phyloP scores from a whole-genome alignment of 129 eudicot genomes.

The Heracleum sosnowskyi region DNA sequence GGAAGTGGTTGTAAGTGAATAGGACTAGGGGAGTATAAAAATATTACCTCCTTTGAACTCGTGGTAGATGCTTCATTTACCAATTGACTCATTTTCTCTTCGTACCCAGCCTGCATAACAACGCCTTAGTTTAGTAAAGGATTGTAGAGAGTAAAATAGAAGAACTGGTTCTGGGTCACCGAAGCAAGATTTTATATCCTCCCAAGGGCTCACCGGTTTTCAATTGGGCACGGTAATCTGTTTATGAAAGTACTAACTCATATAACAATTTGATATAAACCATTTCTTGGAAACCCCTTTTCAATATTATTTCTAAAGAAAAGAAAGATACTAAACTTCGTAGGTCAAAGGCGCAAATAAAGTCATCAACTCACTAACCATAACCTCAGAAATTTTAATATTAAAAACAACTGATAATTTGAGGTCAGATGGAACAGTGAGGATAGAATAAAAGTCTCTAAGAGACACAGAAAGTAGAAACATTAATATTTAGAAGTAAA shows the following conservation, averaged over 20 bases:
- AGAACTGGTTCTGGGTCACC: not conserved
- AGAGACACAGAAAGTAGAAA: not conserved
- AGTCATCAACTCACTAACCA: not conserved
- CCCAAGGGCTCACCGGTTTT: not conserved
- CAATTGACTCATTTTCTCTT: conserved; percentile 38
- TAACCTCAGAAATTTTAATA: not conserved
- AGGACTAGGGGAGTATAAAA: not conserved
- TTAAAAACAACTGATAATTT: not conserved
- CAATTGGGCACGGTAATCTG: not conserved
- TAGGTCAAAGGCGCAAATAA: not conserved
- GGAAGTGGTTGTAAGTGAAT: not conserved
- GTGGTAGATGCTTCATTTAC: conserved; percentile 32
- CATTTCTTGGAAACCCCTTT: not conserved
- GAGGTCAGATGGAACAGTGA: not conserved
- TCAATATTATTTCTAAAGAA: not conserved
- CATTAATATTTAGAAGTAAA: not conserved
- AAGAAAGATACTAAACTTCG: not conserved
- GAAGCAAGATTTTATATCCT: not conserved
- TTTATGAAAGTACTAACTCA: not conserved
- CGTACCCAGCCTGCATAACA: conserved; percentile 33
- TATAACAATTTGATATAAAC: not conserved
- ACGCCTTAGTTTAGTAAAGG: not conserved
- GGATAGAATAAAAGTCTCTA: not conserved
- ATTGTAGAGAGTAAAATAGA: not conserved
- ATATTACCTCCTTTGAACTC: conserved; percentile 29